Evolutionary conservation across 257 asterid genomes (phyloP).

Genomic region (Solanum etuberosum): DNA sequence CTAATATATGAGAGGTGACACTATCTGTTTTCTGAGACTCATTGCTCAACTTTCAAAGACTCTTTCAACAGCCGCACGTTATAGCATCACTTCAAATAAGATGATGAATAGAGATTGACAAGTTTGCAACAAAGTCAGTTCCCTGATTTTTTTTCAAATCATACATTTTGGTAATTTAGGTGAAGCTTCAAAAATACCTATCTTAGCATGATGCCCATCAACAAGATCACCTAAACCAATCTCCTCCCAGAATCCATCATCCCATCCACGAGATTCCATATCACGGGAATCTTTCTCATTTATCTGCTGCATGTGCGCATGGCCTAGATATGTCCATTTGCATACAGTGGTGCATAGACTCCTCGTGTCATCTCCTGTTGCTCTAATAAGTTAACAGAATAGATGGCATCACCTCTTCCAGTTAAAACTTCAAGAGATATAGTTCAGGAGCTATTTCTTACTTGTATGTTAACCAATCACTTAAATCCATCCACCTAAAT

Average conservation of each 20-base stretch:
- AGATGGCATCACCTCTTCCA: neutral
- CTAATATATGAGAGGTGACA: neutral
- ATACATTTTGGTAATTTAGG: constrained; percentile 1
- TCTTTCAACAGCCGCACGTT: neutral
- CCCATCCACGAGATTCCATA: constrained; percentile 99
- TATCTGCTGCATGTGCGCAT: constrained; percentile 88
- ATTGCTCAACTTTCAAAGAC: neutral
- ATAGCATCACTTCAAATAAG: neutral
- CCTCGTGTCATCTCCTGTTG: constrained; percentile 98
- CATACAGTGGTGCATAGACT: constrained; percentile 96
- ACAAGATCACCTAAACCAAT: constrained; percentile 93
- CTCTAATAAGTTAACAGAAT: constrained; percentile 31
- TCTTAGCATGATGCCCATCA: constrained; percentile 92
- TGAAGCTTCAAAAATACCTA: constrained; percentile 36
- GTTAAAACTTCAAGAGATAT: neutral
- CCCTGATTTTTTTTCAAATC: neutral
- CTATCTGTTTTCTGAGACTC: neutral
- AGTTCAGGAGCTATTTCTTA: constrained; percentile 10
- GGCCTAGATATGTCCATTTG: constrained; percentile 98
- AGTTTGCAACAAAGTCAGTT: neutral
- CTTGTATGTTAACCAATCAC: constrained; percentile 97
- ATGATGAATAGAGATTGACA: neutral
- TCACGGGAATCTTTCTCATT: constrained; percentile 59
- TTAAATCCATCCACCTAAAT: constrained; percentile 94
- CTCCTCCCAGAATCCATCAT: constrained; percentile 94